Evolutionary conservation across 805 yeast species (phyloP).

Genomic region (Cyberlindnera xishuangbannaensis): DNA sequence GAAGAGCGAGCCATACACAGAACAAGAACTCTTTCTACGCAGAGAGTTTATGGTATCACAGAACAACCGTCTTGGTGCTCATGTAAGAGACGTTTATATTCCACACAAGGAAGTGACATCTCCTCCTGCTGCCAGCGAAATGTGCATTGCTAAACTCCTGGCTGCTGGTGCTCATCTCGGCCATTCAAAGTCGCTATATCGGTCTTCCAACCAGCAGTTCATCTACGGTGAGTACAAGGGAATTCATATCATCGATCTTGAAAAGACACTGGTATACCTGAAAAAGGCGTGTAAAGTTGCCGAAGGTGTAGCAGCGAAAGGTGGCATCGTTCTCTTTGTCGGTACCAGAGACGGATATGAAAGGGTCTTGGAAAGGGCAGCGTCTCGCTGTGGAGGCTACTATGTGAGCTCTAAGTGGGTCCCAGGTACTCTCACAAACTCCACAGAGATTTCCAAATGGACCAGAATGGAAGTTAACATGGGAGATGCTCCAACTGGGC

Average conservation of each 20-base stretch:
- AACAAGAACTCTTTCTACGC: conserved; percentile 73
- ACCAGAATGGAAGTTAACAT: conserved; percentile 73
- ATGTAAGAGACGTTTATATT: conserved; percentile 51
- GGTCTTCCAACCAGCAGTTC: conserved; percentile 79
- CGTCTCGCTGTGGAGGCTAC: conserved; percentile 69
- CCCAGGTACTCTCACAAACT: conserved; percentile 91
- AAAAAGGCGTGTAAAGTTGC: conserved; percentile 82
- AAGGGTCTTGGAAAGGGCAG: conserved; percentile 71
- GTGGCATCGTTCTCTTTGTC: conserved; percentile 79
- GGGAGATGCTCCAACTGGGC: conserved; percentile 59
- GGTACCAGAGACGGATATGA: conserved; percentile 81
- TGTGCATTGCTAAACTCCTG: conserved; percentile 64
- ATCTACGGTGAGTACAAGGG: conserved; percentile 86
- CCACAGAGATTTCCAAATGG: conserved; percentile 57
- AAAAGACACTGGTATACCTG: conserved; percentile 69
- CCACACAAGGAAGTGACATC: conserved; percentile 61
- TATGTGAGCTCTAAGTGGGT: conserved; percentile 85
- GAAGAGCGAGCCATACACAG: conserved; percentile 60
- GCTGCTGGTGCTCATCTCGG: conserved; percentile 96
- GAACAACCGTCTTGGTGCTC: conserved; percentile 59
- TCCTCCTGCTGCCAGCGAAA: conserved; percentile 52
- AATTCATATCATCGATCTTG: conserved; percentile 86
- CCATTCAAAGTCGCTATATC: conserved; percentile 73
- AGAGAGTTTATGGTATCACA: conserved; percentile 54
- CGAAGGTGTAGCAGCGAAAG: conserved; percentile 73